Percentiles rank a stretch among this genome's conserved stretches.
Evolutionary conservation across 306 rosid species (phyloP).

Genomic region (Trifolium pratense): DNA sequence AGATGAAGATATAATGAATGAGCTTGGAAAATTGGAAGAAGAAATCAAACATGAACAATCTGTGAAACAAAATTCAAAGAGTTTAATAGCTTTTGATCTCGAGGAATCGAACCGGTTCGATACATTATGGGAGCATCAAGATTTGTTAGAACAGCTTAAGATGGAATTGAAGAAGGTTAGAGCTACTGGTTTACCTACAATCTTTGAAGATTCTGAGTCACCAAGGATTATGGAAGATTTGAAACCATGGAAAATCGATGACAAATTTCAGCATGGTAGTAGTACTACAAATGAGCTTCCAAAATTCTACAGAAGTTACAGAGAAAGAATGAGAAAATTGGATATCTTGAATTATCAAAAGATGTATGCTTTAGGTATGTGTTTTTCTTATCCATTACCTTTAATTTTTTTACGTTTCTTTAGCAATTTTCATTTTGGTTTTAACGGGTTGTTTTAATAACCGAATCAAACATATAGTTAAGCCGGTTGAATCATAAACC

Average conservation of each 20-base stretch:
- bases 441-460: not conserved
- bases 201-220: constrained; percentile 86
- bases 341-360: constrained; percentile 97
- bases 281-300: constrained; percentile 70
- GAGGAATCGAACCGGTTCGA: constrained; percentile 75
- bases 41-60: constrained; percentile 41
- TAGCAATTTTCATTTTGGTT: constrained; percentile 2
- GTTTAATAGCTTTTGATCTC: constrained; percentile 23
- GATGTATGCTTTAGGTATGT: constrained; percentile 91
- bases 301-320: constrained; percentile 77
- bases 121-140: constrained; percentile 91
- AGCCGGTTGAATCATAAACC: not conserved
- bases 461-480: not conserved
- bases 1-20: constrained; percentile 57
- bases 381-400: constrained; percentile 16
- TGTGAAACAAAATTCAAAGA: constrained; percentile 32
- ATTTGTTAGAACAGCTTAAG: constrained; percentile 82
- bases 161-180: constrained; percentile 86
- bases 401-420: constrained; percentile 1
- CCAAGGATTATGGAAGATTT: constrained; percentile 79
- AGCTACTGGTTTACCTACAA: constrained; percentile 86
- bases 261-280: constrained; percentile 59
- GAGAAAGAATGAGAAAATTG: constrained; percentile 92
- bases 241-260: constrained; percentile 97
- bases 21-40: constrained; percentile 51